Evolutionary conservation across 192 early-diverging fungal genomes (phyloP).

Genomic region (Backusella circina): DNA sequence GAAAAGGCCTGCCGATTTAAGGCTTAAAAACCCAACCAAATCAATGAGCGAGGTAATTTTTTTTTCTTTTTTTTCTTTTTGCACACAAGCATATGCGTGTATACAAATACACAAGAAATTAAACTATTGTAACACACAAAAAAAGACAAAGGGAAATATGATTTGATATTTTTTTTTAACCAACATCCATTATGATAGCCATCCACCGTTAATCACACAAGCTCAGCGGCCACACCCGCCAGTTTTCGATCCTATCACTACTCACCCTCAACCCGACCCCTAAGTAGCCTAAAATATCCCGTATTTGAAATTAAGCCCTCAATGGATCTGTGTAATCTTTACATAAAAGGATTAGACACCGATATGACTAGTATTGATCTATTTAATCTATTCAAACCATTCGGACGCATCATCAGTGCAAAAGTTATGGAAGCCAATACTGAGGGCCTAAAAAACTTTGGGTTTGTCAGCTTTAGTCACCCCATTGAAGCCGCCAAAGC

Average conservation of each 20-base stretch:
- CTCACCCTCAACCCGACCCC: neutral
- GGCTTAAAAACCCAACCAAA: neutral
- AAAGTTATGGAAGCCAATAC: constrained; percentile 75
- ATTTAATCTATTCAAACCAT: constrained; percentile 88
- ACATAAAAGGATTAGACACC: constrained; percentile 92
- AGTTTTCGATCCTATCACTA: neutral
- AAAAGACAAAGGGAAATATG: neutral
- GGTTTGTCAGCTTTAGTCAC: constrained; percentile 89
- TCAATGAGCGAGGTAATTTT: constrained; percentile 4
- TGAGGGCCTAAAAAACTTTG: constrained; percentile 76
- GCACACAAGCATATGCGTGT: neutral
- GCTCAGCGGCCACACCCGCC: neutral
- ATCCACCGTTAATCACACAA: neutral
- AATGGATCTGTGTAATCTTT: constrained; percentile 71
- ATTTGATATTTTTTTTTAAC: neutral
- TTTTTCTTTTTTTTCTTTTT: neutral
- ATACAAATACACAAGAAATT: neutral
- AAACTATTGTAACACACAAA: neutral
- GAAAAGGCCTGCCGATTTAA: neutral
- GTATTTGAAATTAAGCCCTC: constrained; percentile 12
- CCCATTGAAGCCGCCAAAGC: constrained; percentile 92
- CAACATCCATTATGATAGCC: neutral
- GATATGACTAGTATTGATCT: constrained; percentile 89
- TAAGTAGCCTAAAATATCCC: neutral
- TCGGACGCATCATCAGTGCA: constrained; percentile 86